These are phyloP conservation scores for Suillus cothurnatus DNA, from an alignment of 768 basidiomycete species.

Conservation along the genomic window DNA sequence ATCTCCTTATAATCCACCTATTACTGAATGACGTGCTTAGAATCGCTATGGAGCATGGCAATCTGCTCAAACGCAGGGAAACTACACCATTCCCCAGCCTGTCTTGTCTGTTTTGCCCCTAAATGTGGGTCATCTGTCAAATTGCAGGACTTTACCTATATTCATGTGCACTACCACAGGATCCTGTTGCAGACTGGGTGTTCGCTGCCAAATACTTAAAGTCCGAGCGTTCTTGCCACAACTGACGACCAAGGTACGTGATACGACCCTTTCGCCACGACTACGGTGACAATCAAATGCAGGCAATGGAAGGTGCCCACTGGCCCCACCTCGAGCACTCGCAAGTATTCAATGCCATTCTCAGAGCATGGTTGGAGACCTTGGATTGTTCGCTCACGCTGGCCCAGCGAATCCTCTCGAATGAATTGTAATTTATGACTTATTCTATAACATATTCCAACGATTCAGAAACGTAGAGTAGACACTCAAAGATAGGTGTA, in stretches of 20 bases:
- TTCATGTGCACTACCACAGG: slow-evolving; percentile 25
- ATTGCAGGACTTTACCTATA: background rate
- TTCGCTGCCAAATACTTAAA: slow-evolving; percentile 29
- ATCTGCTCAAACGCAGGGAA: slow-evolving; percentile 41
- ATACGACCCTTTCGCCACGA: slow-evolving; percentile 33
- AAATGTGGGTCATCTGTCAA: slow-evolving; percentile 26
- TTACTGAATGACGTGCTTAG: slow-evolving; percentile 22
- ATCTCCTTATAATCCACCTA: background rate
- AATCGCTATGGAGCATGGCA: slow-evolving; percentile 42
- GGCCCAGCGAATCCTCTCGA: background rate
- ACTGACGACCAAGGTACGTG: slow-evolving; percentile 35
- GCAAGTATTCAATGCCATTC: slow-evolving; percentile 48
- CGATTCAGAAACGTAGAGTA: background rate
- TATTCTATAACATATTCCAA: background rate
- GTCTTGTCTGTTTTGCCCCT: slow-evolving; percentile 43
- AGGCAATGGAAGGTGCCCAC: slow-evolving; percentile 59
- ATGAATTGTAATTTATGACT: background rate
- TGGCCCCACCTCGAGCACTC: slow-evolving; percentile 72
- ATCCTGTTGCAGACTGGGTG: slow-evolving; percentile 49
- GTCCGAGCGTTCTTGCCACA: slow-evolving; percentile 36
- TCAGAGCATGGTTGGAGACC: slow-evolving; percentile 53
- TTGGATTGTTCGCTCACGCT: background rate
- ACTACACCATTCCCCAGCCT: slow-evolving; percentile 45
- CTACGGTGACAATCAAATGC: slow-evolving; percentile 27
- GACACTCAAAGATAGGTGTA: background rate